Conservation (phyloP, 805 yeast species). For the Saccharomyces kudriavzevii region DNA sequence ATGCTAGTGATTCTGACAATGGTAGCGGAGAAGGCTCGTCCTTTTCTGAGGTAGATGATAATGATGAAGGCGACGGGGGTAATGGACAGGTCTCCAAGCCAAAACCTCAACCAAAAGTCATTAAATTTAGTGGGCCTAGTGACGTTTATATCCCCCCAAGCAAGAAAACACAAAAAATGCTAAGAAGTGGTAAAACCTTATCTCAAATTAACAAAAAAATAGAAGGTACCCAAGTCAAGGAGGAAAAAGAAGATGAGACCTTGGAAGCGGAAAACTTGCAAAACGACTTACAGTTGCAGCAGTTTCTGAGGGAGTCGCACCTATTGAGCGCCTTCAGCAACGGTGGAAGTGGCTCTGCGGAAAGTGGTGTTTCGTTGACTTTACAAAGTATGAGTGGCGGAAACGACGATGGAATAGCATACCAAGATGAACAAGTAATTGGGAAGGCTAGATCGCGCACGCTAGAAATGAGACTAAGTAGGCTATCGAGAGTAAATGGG, state of each 20-base stretch:
- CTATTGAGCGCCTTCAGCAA: conserved; percentile 37
- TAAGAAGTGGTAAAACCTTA: conserved; percentile 52
- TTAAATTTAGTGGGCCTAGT: conserved; percentile 22
- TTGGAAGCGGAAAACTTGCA: conserved; percentile 48
- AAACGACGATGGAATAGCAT: conserved; percentile 29
- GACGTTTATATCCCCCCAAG: conserved; percentile 27
- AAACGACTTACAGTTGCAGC: conserved; percentile 65
- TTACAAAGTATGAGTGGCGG: conserved; percentile 39
- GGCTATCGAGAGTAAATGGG: conserved; percentile 42
- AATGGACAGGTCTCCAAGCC: conserved; percentile 12
- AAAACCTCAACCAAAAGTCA: conserved; percentile 15
- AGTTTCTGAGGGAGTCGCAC: conserved; percentile 66
- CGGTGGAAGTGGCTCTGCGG: conserved; percentile 12
- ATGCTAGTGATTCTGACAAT: neutral
- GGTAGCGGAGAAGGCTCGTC: neutral
- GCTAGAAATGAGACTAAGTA: conserved; percentile 47
- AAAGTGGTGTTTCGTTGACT: conserved; percentile 63
- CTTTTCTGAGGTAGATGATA: neutral
- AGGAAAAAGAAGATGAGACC: conserved; percentile 25
- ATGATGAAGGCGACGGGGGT: conserved; percentile 11
- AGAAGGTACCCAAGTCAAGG: conserved; percentile 24
- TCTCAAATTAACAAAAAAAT: conserved; percentile 31
- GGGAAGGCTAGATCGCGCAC: conserved; percentile 66
- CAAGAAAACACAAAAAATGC: conserved; percentile 43
- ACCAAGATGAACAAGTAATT: conserved; percentile 42